These are phyloP conservation scores for Mitragyna speciosa DNA, from an alignment of 257 asterid genomes.

Conservation along the genomic window DNA sequence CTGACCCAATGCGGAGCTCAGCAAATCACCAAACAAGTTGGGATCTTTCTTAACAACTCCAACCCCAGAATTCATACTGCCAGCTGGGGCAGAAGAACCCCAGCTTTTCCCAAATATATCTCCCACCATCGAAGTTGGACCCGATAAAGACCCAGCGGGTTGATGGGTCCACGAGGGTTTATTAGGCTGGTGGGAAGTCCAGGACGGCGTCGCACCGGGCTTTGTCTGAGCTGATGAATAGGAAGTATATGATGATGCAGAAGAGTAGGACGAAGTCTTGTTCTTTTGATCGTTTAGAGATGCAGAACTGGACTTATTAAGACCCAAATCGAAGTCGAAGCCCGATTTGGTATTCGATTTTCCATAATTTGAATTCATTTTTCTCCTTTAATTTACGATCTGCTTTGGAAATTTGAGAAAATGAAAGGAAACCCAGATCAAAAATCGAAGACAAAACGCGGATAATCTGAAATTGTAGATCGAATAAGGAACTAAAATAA, in stretches of 20 bases:
- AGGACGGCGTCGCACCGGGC: slow-evolving; percentile 53
- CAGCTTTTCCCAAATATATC: slow-evolving; percentile 90
- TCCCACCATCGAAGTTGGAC: slow-evolving; percentile 86
- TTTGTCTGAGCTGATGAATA: slow-evolving; percentile 44
- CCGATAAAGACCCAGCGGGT: slow-evolving; percentile 61
- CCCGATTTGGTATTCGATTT: slow-evolving; percentile 60
- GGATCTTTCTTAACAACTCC: slow-evolving; percentile 80
- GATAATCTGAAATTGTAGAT: neutral
- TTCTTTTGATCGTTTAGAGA: slow-evolving; percentile 69
- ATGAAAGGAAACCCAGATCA: neutral
- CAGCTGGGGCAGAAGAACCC: slow-evolving; percentile 55
- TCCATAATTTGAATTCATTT: slow-evolving; percentile 77
- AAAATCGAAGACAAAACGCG: neutral
- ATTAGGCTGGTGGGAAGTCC: slow-evolving; percentile 40
- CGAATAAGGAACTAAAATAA: neutral
- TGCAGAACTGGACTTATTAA: slow-evolving; percentile 53
- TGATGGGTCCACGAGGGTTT: slow-evolving; percentile 81
- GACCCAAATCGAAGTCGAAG: slow-evolving; percentile 85
- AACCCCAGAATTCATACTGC: slow-evolving; percentile 25
- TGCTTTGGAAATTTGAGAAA: neutral
- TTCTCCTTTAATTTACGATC: neutral
- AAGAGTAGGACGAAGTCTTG: slow-evolving; percentile 43
- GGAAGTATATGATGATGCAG: slow-evolving; percentile 5
- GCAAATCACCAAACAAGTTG: slow-evolving; percentile 83
- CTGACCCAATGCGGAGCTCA: slow-evolving; percentile 61